A percentile compares a stretch with the other conserved stretches of the same genome.
Conservation (phyloP, 768 basidiomycete genomes). For the Mycena haematopus region DNA sequence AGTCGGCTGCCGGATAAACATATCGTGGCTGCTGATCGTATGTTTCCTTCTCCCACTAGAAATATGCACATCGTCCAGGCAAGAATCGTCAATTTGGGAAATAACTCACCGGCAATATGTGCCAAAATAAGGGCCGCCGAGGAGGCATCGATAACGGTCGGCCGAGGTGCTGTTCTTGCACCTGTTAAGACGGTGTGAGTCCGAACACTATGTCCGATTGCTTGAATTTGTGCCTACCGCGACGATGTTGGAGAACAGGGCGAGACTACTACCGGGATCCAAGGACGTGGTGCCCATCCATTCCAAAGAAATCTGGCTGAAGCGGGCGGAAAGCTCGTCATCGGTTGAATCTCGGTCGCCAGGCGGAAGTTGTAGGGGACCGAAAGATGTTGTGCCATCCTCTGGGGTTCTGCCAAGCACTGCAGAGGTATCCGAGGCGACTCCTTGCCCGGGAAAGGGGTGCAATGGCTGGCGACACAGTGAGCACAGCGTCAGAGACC, state of each 20-base stretch:
- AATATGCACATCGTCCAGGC: too few relatives aligned
- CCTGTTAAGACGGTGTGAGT: neutral
- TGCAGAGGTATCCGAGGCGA: too few relatives aligned
- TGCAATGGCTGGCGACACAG: neutral
- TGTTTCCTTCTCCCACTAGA: too few relatives aligned
- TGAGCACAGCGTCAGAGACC: neutral
- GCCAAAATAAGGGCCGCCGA: too few relatives aligned
- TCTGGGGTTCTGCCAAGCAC: too few relatives aligned
- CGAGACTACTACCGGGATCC: slow-evolving; percentile 50
- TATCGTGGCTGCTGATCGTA: too few relatives aligned
- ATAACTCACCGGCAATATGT: too few relatives aligned
- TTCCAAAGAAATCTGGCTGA: neutral
- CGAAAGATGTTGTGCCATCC: too few relatives aligned
- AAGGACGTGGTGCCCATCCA: slow-evolving; percentile 28
- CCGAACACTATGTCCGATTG: slow-evolving; percentile 28
- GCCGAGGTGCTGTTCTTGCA: slow-evolving; percentile 16
- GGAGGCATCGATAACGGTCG: neutral
- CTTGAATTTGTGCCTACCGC: slow-evolving; percentile 41
- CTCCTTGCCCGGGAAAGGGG: too few relatives aligned
- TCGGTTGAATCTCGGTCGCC: neutral
- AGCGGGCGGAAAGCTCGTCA: neutral
- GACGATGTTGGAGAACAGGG: slow-evolving; percentile 48
- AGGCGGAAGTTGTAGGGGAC: neutral
- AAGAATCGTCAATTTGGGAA: too few relatives aligned
- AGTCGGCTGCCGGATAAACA: slow-evolving; percentile 34